phyloP scores from a whole-genome alignment of 192 early-diverging fungal species.

The Chytriomyces sp. region DNA sequence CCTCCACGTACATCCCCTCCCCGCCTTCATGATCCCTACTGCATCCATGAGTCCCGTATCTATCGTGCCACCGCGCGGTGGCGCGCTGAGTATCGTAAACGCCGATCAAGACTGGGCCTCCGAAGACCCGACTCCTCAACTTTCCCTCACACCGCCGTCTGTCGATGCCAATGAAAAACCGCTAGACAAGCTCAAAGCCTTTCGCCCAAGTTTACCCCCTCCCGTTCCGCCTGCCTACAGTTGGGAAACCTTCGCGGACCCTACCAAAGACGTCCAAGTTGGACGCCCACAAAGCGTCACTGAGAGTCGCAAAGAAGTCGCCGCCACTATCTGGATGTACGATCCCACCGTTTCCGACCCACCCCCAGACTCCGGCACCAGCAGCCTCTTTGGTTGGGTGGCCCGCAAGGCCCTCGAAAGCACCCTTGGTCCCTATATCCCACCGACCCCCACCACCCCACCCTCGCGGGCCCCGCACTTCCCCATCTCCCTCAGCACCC shows the following conservation, averaged over 20 bases:
- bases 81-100: conserved; percentile 2
- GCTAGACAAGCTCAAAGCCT: conserved; percentile 32
- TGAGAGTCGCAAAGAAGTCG: conserved; percentile 17
- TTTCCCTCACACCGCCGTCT: background rate
- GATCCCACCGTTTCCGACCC: conserved; percentile 2
- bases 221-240: conserved; percentile 11
- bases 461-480: conserved; percentile 28
- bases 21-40: background rate
- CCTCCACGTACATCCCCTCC: conserved; percentile 15
- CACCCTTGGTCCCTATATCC: background rate
- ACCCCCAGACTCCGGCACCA: background rate
- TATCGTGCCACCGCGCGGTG: background rate
- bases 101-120: conserved; percentile 34
- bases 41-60: background rate
- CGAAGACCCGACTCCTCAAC: conserved; percentile 22
- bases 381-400: background rate
- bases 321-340: conserved; percentile 57
- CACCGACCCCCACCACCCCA: no score
- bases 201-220: conserved; percentile 40
- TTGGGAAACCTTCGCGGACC: conserved; percentile 42
- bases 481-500: conserved; percentile 40
- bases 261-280: conserved; percentile 22
- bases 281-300: conserved; percentile 33
- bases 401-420: background rate
- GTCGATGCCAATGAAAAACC: conserved; percentile 1